Base-by-base conservation (phyloP, 1,139 yeast species). In the Yamadazyma jaroonii region DNA sequence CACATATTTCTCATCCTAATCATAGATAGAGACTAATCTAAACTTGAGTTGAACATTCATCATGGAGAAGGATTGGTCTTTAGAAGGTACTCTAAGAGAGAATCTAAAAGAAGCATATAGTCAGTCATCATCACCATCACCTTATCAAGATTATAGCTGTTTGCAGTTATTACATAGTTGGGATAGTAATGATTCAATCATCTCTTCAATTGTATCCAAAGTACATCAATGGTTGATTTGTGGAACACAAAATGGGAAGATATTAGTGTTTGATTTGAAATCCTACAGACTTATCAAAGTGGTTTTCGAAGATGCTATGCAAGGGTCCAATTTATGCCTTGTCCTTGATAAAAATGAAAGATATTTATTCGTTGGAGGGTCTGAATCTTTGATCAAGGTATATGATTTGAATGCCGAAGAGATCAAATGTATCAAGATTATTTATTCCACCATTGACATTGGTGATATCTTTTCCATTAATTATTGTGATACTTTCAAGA, bases 201-300 rank as follows among this genome's bases (percentile, higher is more conserved):
- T 92, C n/a, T 83, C 95, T 35, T 78, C 87, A 21, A 79, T 84
- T 6, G 75, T 85, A 7, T 79, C 84, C 23, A 83, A 85, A 0
- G 59, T 60, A 23, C 73, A 74, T 40, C 68, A 75, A 30, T 62
- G 81, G 30, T 53, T 92, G 12, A 85, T 85, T 56, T 94, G 96
- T 41, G 98, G 98, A n/a, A 87, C 97, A 1, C 96, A 90, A 51
- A 86, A 84, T 50, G 86, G 95, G n/a, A 77, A 77, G 49, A 84
- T 92, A 35, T 61, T 87, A 29, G 81, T 87, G 1, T 82, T 75
- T 52, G 90, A 87, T 51, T 64, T 85, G 43, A 61, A 61, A n/a
- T 79, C 84, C 1, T 90, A 76, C 55, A 79, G 80, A 33, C 56
- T 72, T 42, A 68, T 67, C 36, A 64, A 62, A 29, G 67, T 67